Conservation (phyloP, 1,284 basidiomycete genomes). For the Boletellus deceptivus region DNA sequence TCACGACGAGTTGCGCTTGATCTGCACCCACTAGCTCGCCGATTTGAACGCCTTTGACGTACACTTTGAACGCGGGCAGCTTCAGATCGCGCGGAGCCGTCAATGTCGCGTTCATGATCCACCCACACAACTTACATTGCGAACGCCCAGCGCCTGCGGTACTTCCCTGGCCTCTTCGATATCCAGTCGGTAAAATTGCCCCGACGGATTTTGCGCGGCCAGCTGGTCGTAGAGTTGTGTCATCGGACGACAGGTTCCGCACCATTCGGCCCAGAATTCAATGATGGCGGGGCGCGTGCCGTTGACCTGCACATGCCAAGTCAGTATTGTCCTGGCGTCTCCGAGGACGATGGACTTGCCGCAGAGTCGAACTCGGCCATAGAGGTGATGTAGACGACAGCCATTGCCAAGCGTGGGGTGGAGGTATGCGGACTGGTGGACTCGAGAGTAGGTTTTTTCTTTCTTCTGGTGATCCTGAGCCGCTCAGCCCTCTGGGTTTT, state of each 20-base stretch:
- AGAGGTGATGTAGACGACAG: conserved; percentile 27
- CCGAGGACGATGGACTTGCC: conserved; percentile 11
- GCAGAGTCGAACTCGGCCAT: conserved; percentile 26
- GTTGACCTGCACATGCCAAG: conserved; percentile 48
- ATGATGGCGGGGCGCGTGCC: conserved; percentile 60
- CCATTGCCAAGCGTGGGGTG: conserved; percentile 13
- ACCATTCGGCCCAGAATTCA: conserved; percentile 79
- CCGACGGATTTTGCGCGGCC: conserved; percentile 39
- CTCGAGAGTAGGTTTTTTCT: conserved; percentile 16
- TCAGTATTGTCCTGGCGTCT: conserved; percentile 9
- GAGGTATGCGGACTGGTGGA: conserved; percentile 17
- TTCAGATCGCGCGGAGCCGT: conserved; percentile 20
- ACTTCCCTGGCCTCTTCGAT: conserved; percentile 61
- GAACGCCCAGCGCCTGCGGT: conserved; percentile 66
- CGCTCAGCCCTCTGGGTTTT: conserved; percentile 17
- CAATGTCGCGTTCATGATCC: conserved; percentile 16
- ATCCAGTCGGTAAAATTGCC: conserved; percentile 79
- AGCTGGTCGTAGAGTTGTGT: conserved; percentile 78
- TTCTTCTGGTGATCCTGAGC: conserved; percentile 12
- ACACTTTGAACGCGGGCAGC: conserved; percentile 80
- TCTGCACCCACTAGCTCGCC: conserved; percentile 64
- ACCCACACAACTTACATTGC: conserved; percentile 49
- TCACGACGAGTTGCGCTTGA: conserved; percentile 29
- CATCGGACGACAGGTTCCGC: conserved; percentile 76
- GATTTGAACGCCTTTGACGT: conserved; percentile 66